Evolutionary conservation across 352 stramenopile species (phyloP).

Genomic region (Pythium myriotylum): DNA sequence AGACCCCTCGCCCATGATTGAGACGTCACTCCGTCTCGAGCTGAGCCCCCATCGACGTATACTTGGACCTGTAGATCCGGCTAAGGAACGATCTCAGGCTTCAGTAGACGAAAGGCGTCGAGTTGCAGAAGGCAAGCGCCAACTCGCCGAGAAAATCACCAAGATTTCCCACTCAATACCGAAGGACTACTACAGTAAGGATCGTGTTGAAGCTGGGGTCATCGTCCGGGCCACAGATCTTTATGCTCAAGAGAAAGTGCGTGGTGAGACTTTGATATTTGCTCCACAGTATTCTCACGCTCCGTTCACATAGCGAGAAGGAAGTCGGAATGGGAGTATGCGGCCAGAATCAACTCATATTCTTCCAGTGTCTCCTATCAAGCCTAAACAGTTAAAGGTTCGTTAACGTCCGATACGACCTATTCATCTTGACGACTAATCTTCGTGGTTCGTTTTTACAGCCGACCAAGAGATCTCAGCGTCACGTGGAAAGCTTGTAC

Average conservation of each 20-base stretch:
- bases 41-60: conserved; percentile 31
- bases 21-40: conserved; percentile 52
- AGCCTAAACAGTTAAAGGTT: conserved; percentile 32
- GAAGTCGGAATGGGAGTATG: no score
- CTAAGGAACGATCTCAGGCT: conserved; percentile 38
- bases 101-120: conserved; percentile 43
- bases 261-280: no score
- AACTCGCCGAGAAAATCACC: conserved; percentile 53
- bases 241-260: conserved; percentile 46
- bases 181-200: conserved; percentile 29
- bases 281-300: no score
- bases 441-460: background rate
- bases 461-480: conserved; percentile 21
- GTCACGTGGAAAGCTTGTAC: conserved; percentile 47
- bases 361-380: conserved; percentile 50
- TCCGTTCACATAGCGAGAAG: no score
- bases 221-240: conserved; percentile 39
- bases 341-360: no score
- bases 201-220: conserved; percentile 25
- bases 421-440: background rate
- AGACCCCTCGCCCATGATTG: conserved; percentile 42
- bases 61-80: conserved; percentile 48
- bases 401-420: no score
- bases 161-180: conserved; percentile 37
- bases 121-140: conserved; percentile 34